Conservation (phyloP, 2,329 filamentous ascomycete genomes). For the Pestalotiopsis sp. region DNA sequence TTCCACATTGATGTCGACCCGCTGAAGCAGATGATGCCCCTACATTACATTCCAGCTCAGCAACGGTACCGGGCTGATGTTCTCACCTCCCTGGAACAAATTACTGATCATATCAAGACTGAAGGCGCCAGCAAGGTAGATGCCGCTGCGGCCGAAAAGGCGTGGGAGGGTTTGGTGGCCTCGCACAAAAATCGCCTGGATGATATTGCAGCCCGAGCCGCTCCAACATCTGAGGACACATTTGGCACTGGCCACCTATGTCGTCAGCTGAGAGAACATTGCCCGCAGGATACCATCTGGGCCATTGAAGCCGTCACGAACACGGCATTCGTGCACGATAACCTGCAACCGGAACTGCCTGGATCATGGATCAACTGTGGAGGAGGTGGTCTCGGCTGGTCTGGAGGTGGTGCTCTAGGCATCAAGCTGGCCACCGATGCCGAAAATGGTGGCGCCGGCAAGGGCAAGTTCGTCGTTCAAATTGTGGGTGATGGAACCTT, state of each 20-base stretch:
- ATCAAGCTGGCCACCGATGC: constrained; percentile 49
- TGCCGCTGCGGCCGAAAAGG: constrained; percentile 37
- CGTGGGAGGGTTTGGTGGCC: constrained; percentile 58
- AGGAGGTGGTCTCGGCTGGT: constrained; percentile 56
- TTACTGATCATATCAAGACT: constrained; percentile 55
- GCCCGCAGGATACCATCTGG: constrained; percentile 64
- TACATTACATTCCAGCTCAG: constrained; percentile 71
- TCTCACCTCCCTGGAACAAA: constrained; percentile 66
- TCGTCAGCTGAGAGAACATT: constrained; percentile 35
- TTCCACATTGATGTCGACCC: constrained; percentile 70
- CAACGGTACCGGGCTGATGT: constrained; percentile 70
- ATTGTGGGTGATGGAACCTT: constrained; percentile 62
- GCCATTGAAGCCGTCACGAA: constrained; percentile 76
- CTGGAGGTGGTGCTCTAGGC: constrained; percentile 51
- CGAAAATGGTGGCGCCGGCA: constrained; percentile 44
- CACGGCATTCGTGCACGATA: constrained; percentile 66
- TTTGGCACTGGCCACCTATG: constrained; percentile 57
- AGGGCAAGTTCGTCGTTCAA: constrained; percentile 54
- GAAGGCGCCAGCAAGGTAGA: constrained; percentile 43
- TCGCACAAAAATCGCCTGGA: constrained; percentile 62
- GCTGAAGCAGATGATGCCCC: constrained; percentile 71
- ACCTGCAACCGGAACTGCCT: constrained; percentile 61
- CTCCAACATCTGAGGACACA: constrained; percentile 63
- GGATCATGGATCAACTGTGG: constrained; percentile 57
- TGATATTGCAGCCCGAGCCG: constrained; percentile 57